phyloP scores from a whole-genome alignment of 164 flowering plant species.

The Houttuynia cordata region DNA sequence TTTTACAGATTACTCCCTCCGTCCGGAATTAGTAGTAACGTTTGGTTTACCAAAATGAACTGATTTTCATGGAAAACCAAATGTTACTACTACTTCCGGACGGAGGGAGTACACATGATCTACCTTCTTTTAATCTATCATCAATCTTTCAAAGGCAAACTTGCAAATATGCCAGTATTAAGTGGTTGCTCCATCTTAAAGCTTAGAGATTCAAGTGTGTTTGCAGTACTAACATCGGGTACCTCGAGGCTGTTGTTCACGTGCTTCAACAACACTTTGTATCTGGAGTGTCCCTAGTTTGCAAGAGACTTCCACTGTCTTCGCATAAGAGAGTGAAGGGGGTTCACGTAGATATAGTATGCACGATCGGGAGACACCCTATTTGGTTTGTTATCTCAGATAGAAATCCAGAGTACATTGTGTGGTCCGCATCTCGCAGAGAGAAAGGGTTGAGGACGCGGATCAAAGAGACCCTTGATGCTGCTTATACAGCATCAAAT shows the following conservation, averaged over 20 bases:
- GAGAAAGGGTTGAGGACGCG: slow-evolving; percentile 44
- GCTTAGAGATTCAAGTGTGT: background rate
- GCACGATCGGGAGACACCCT: slow-evolving; percentile 47
- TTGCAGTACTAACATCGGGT: slow-evolving; percentile 63
- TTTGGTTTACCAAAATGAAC: no score
- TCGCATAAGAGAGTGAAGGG: slow-evolving; percentile 6
- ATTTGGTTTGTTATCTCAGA: slow-evolving; percentile 84
- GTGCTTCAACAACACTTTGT: slow-evolving; percentile 55
- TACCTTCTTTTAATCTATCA: no score
- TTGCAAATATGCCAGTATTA: no score
- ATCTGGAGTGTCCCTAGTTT: slow-evolving; percentile 69
- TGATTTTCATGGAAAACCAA: no score
- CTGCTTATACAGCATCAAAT: slow-evolving; percentile 28
- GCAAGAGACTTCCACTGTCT: slow-evolving; percentile 50
- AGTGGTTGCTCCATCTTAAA: no score
- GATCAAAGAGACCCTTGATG: slow-evolving; percentile 32
- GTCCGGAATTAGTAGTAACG: no score
- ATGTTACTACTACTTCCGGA: no score
- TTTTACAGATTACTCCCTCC: no score
- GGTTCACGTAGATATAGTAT: slow-evolving; percentile 66
- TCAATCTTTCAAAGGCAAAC: no score
- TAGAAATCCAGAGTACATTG: slow-evolving; percentile 65
- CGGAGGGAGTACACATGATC: no score
- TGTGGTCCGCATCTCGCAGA: slow-evolving; percentile 33
- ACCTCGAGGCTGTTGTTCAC: slow-evolving; percentile 65